A percentile compares a stretch with the other conserved stretches of the same genome.
Conservation (phyloP, 75 land plant genomes). For the Selaginella tamariscina region DNA sequence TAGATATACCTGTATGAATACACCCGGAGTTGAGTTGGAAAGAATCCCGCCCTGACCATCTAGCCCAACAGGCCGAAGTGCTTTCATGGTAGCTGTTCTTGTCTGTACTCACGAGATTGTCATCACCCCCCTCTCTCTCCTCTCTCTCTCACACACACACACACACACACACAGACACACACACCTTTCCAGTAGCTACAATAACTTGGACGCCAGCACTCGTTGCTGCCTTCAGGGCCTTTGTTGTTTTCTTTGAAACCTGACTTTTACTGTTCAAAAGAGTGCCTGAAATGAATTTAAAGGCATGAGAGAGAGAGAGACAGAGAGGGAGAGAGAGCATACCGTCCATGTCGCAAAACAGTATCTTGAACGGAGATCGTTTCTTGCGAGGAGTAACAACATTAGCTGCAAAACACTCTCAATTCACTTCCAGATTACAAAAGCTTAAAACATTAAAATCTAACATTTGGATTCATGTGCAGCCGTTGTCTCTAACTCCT, state of each 20-base stretch:
- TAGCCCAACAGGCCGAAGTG: constrained; percentile 44
- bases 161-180: neutral
- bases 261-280: constrained; percentile 6
- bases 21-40: constrained; percentile 62
- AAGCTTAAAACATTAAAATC: neutral
- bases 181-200: constrained; percentile 87
- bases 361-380: constrained; percentile 25
- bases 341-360: constrained; percentile 99
- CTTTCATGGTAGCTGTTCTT: constrained; percentile 57
- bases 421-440: neutral
- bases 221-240: constrained; percentile 62
- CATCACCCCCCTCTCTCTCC: too few species aligned
- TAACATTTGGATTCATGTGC: neutral
- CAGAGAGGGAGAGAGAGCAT: constrained; percentile 16
- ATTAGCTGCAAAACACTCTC: constrained; percentile 21
- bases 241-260: constrained; percentile 41
- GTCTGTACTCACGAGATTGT: too few species aligned
- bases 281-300: neutral
- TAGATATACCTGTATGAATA: constrained; percentile 64
- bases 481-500: neutral
- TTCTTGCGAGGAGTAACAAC: constrained; percentile 28
- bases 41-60: constrained; percentile 59
- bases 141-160: too few species aligned
- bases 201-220: constrained; percentile 66
- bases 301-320: neutral